A percentile compares a stretch with the other conserved stretches of the same genome.
Conservation (phyloP, 2,329 filamentous ascomycete genomes). For the Penicillium sp. region DNA sequence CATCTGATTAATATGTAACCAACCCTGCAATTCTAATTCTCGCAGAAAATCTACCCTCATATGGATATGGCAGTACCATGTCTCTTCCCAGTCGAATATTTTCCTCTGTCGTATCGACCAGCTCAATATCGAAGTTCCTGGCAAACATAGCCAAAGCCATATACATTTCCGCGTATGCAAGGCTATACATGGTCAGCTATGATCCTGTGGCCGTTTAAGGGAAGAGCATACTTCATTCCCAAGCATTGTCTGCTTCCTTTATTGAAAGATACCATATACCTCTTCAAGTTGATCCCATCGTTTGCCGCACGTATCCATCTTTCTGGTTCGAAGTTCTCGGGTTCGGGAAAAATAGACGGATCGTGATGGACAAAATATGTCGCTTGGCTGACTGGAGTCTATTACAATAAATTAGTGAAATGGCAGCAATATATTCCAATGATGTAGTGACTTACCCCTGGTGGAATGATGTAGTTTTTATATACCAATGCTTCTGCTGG, state of each 20-base stretch:
- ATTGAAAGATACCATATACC: conserved; percentile 8
- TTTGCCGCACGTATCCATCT: conserved; percentile 6
- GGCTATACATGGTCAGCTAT: neutral
- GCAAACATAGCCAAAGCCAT: conserved; percentile 1
- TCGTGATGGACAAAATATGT: conserved; percentile 8
- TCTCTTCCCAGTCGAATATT: neutral
- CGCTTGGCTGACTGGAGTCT: conserved; percentile 11
- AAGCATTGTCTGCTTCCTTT: conserved; percentile 11
- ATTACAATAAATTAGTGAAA: neutral
- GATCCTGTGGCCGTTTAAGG: neutral
- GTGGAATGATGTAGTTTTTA: conserved; percentile 5
- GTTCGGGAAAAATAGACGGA: conserved; percentile 9
- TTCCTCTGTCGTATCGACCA: neutral
- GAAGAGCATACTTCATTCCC: conserved; percentile 10
- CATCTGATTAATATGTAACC: neutral
- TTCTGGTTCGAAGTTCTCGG: conserved; percentile 10
- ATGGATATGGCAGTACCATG: neutral
- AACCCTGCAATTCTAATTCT: neutral
- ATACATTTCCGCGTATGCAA: conserved; percentile 7
- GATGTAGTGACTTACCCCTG: neutral
- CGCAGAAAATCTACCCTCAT: neutral
- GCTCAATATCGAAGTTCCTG: conserved; percentile 1
- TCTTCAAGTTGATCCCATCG: neutral
- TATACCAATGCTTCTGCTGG: conserved; percentile 5
- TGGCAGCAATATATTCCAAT: neutral